Percentiles rank a stretch among this genome's conserved stretches.
Conservation (phyloP, 768 basidiomycete genomes). For the Daedaleopsis nitida region DNA sequence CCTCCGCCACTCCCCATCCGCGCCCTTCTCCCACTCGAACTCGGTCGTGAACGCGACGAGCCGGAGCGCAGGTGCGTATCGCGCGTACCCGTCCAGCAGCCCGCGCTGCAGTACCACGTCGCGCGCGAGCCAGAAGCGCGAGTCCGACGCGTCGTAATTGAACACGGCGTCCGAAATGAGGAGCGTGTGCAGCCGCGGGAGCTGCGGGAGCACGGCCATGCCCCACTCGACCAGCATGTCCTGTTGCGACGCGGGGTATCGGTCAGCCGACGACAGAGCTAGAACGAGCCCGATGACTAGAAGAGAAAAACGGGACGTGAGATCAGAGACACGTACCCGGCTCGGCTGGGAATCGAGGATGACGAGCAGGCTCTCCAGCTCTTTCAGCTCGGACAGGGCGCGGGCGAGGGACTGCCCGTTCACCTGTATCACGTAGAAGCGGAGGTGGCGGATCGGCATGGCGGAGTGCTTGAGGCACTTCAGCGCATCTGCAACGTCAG, state of each 20-base stretch:
- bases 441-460: background rate
- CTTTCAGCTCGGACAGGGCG: background rate
- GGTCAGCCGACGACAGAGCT: no score
- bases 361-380: background rate
- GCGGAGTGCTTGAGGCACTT: background rate
- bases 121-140: constrained; percentile 4
- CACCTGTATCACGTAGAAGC: background rate
- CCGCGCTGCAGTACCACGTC: background rate
- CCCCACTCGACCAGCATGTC: background rate
- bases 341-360: background rate
- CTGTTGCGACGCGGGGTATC: background rate
- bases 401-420: background rate
- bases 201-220: background rate
- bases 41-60: constrained; percentile 13
- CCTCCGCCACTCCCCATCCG: background rate
- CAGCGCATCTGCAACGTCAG: no score
- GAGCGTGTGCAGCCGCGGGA: background rate
- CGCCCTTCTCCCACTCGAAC: background rate
- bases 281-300: no score
- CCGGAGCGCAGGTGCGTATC: background rate
- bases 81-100: background rate
- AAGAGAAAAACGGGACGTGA: no score
- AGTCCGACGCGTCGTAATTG: background rate
- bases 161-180: background rate
- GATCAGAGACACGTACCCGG: background rate